These are phyloP conservation scores for Akebia trifoliata DNA, from an alignment of 164 flowering plant species.

Conservation along the genomic window DNA sequence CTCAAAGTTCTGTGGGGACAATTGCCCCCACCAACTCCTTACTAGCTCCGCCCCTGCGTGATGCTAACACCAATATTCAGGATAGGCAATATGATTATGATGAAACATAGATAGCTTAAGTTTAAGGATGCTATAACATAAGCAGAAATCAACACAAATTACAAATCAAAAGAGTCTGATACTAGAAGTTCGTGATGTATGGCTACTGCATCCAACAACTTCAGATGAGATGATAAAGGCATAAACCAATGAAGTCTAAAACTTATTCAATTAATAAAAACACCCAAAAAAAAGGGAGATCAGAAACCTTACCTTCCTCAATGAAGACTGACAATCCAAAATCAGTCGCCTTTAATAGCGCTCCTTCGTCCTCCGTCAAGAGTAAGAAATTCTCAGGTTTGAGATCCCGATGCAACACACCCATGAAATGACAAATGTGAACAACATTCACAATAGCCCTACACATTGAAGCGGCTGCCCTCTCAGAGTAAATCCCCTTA, in stretches of 20 bases:
- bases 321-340: constrained; percentile 80
- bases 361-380: constrained; percentile 45
- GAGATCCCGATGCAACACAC: constrained; percentile 74
- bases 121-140: too few relatives aligned
- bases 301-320: constrained; percentile 56
- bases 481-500: constrained; percentile 63
- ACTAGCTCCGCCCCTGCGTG: too few relatives aligned
- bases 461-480: constrained; percentile 51
- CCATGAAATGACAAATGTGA: constrained; percentile 76
- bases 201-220: background rate
- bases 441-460: constrained; percentile 71
- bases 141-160: too few relatives aligned
- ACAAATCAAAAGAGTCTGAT: too few relatives aligned
- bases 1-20: too few relatives aligned
- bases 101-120: too few relatives aligned
- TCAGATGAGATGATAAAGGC: background rate
- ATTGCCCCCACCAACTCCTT: too few relatives aligned
- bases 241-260: background rate
- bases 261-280: background rate
- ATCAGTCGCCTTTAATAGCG: constrained; percentile 68
- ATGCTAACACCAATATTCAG: too few relatives aligned
- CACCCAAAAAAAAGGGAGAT: background rate
- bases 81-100: too few relatives aligned
- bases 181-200: too few relatives aligned
- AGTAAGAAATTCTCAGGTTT: constrained; percentile 78